Base-by-base conservation (phyloP, 768 basidiomycete genomes). In the Serendipita indica region DNA sequence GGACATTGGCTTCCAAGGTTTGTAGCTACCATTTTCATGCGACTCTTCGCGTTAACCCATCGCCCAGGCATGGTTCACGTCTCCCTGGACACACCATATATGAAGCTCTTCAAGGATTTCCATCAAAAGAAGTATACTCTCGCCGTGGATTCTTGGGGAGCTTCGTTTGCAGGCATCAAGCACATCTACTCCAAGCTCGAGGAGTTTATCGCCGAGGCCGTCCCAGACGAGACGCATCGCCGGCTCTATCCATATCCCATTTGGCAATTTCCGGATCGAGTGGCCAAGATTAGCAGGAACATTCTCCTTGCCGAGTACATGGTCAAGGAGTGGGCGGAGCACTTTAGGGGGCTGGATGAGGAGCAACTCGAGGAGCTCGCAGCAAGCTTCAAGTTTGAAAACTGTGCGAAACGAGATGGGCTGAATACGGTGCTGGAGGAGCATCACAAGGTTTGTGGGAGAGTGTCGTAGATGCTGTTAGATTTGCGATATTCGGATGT, bases 1-100 rank as follows among this genome's bases (percentile, higher is more conserved):
- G 64, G 84, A 86, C 64, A 84, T 86, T 63, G 85, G 85, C 2
- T 66, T 67, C 60, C 67, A 67, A 58, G 67, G 65, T 57, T 60
- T 41, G 60, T 22, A 39, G 1, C 27, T 35, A n/a, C 20, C 20
- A 22, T n/a, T n/a, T 28, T 18, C 35, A 16, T 58, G 25, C 33
- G 18, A 10, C 43, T 46, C 35, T 37, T n/a, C 41, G 22, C 25
- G 16, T 37, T 30, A 14, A 13, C 30, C 58, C 34, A 58, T 62
- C 84, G 83, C 75, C 84, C 87, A 70, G 87, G 87, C 34, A 87
- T 89, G 86, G 82, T 85, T 28, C 79, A 85, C 69, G 74, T 82
- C 64, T 76, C 77, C n/a, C 74, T 72, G 12, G 77, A 81, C 13
- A 81, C 86, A 2, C 75, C 83, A 2, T 90, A 87, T 72, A 82